Evolutionary conservation across 2,329 filamentous ascomycete genomes (phyloP).

Genomic region (Rhynchosporium graminicola): DNA sequence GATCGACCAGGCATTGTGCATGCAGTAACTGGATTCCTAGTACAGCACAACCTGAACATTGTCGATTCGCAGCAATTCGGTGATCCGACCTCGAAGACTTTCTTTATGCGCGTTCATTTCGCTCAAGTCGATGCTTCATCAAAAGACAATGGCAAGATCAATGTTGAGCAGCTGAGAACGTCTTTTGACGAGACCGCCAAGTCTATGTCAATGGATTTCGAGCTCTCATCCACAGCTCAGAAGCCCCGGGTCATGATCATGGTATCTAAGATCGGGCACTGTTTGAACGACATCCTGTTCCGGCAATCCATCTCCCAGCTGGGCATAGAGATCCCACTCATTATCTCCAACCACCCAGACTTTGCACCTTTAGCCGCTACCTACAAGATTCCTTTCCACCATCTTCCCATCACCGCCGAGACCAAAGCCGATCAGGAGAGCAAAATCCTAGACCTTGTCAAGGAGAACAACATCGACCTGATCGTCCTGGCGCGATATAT

Average conservation of each 20-base stretch:
- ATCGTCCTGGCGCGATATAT: constrained; percentile 84
- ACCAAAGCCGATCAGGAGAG: constrained; percentile 75
- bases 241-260: constrained; percentile 82
- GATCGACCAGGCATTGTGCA: constrained; percentile 85
- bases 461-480: constrained; percentile 70
- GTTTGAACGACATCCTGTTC: constrained; percentile 81
- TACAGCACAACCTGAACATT: constrained; percentile 74
- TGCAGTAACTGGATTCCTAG: constrained; percentile 77
- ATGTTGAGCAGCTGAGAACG: constrained; percentile 51
- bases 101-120: constrained; percentile 90
- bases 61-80: constrained; percentile 84
- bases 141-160: constrained; percentile 43
- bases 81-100: constrained; percentile 70
- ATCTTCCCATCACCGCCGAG: constrained; percentile 76
- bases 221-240: constrained; percentile 65
- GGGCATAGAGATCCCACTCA: constrained; percentile 69
- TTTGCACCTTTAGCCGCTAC: constrained; percentile 67
- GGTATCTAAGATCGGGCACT: constrained; percentile 88
- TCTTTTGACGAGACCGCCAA: constrained; percentile 63
- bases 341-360: constrained; percentile 82
- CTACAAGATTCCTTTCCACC: constrained; percentile 78
- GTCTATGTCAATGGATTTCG: constrained; percentile 69
- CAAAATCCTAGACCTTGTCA: constrained; percentile 69
- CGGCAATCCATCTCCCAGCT: constrained; percentile 74
- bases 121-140: constrained; percentile 50